Evolutionary conservation across 139 green algal species (phyloP), one percentile per base, ranked within the genome.

Genomic region (Trebouxia sp.): DNA sequence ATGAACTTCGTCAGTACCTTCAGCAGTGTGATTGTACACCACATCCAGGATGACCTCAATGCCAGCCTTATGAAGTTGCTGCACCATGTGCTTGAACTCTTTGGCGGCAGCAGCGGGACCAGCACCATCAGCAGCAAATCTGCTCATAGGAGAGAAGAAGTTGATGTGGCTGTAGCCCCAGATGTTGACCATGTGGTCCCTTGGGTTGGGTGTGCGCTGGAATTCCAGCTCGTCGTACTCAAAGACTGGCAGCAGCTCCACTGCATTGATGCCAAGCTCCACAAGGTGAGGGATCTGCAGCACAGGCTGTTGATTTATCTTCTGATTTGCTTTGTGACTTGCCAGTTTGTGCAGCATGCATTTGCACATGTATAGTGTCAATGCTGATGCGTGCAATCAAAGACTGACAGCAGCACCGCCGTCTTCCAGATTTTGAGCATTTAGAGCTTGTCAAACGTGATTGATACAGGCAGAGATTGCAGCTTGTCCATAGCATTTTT

Each of bases 211-310:
- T 39, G 42, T 85, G 62, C 79, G 82, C 89, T 96, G 90, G 78
- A 98, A 95, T 87, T 98, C 95, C 32, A 98, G 85, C 89, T 98
- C 95, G 70, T 98, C 94, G 50, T 93, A 98, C 84, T 98, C 95
- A 86, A 97, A 97, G 11, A 98, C 92, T 0, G 95, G 95, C 81
- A 98, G 86, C 55, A 98, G 87, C 89, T 98, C 95, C 41, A 98
- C 93, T 8, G 93, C 93, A 42, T 89, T 98, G 45, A 98, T 82
- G 9, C 95, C 93, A 42, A 98, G 88, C n/a, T 87, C 83, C 43
- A 84, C 50, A 6, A 98, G 85, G 83, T 96, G 92, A 20, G 79
- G 70, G 53, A 97, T 90, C 88, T 97, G 93, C 53, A 67, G 17
- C 8, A 53, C n/a, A n/a, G n/a, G n/a, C n/a, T n/a, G n/a, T n/a